Percentiles rank a stretch among this genome's conserved stretches.
phyloP scores from a whole-genome alignment of 352 stramenopile species.

The Blastocystis sp. region DNA sequence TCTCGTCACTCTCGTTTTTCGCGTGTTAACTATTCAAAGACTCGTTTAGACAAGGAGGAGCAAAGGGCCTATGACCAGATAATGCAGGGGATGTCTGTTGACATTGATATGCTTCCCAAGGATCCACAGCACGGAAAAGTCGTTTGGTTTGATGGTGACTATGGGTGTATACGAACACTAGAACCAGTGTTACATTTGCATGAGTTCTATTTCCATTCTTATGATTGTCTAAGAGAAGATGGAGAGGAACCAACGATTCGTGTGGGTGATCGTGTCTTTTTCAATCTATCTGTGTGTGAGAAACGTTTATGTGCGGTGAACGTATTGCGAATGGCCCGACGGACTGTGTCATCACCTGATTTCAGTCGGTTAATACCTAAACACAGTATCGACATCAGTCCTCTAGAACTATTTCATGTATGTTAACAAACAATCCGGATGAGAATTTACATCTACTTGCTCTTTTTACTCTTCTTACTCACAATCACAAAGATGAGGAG shows the following conservation, averaged over 20 bases:
- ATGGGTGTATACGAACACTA: background rate
- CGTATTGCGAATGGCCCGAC: background rate
- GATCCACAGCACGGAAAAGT: background rate
- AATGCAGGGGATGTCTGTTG: background rate
- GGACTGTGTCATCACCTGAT: conserved; percentile 2
- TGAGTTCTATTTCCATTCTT: background rate
- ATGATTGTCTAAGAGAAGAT: background rate
- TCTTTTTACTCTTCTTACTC: background rate
- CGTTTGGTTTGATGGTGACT: background rate
- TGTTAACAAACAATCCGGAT: background rate
- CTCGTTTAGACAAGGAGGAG: background rate
- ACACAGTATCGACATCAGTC: background rate
- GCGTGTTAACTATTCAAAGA: background rate
- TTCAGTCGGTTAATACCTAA: conserved; percentile 7
- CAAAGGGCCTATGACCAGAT: background rate
- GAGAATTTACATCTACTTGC: background rate
- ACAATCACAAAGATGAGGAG: background rate
- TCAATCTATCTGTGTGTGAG: background rate
- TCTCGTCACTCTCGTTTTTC: too few relatives aligned
- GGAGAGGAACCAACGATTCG: background rate
- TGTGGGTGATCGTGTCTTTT: background rate
- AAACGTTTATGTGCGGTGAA: background rate
- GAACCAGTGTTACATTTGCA: background rate
- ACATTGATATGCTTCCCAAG: background rate
- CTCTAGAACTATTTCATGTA: background rate